phyloP scores from a whole-genome alignment of 495 filamentous ascomycete genomes.

The Hypoxylon fragiforme region DNA sequence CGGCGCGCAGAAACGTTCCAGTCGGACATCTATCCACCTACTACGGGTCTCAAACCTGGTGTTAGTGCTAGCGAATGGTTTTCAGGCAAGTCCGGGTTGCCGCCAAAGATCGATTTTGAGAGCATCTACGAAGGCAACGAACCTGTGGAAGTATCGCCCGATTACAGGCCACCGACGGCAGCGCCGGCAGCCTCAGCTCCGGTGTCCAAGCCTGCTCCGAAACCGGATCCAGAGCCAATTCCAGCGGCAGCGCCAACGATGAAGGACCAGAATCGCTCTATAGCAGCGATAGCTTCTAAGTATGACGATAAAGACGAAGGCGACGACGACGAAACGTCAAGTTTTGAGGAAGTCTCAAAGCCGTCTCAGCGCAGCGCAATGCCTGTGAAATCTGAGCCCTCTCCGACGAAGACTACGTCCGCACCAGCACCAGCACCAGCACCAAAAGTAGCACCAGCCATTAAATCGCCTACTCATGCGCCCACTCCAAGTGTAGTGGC shows the following conservation, averaged over 20 bases:
- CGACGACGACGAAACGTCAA: conserved; percentile 68
- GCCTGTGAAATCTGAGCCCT: conserved; percentile 39
- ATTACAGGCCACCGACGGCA: conserved; percentile 64
- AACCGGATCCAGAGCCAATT: conserved; percentile 58
- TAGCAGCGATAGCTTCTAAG: conserved; percentile 80
- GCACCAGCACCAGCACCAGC: conserved; percentile 36
- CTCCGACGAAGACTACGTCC: conserved; percentile 42
- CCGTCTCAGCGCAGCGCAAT: conserved; percentile 44
- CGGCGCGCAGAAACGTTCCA: conserved; percentile 96
- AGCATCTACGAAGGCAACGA: conserved; percentile 84
- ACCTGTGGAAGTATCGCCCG: conserved; percentile 70
- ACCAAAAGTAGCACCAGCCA: conserved; percentile 41
- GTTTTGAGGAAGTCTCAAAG: conserved; percentile 82
- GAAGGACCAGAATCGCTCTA: conserved; percentile 81
- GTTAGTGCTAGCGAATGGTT: conserved; percentile 84
- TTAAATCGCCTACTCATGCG: conserved; percentile 34
- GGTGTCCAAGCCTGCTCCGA: conserved; percentile 54
- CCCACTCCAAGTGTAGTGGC: conserved; percentile 25
- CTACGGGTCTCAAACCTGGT: conserved; percentile 73
- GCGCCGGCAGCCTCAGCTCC: conserved; percentile 48
- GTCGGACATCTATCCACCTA: conserved; percentile 92
- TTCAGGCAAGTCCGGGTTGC: conserved; percentile 76
- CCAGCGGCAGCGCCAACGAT: conserved; percentile 56
- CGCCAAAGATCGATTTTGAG: conserved; percentile 89
- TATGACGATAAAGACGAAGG: conserved; percentile 73